Base-by-base conservation (phyloP, 352 stramenopile species). In the Phytophthora europaea region DNA sequence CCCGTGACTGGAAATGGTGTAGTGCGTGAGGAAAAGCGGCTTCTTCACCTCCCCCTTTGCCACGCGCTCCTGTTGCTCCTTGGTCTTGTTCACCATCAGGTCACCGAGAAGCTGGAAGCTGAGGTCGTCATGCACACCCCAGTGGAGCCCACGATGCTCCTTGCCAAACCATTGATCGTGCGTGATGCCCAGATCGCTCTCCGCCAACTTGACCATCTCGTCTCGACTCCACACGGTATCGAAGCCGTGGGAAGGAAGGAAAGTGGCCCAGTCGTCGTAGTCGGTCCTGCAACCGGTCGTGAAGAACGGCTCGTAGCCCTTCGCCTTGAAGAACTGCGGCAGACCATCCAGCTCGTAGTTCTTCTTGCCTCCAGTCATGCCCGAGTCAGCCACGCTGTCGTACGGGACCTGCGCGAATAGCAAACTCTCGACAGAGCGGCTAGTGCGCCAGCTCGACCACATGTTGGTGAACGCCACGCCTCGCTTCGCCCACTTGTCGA, bases 381-480 rank as follows among this genome's bases (percentile, higher is more conserved):
- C 83, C 1, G 76, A 70, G 28, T 84, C 58, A 0, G 50, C 56
- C 16, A 79, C 57, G 52, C 61, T 73, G 38, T 88, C 76, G 50
- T 81, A 83, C 12, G 76, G 64, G 20, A 90, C 28, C 59, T 90
- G 81, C 0, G 64, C 83, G 57, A 79, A 90, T 20, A 84, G 50
- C 33, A 88, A 72, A 33, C 77, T 85, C 57, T 86, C 79, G 1
- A 89, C 22, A 0, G 83, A 86, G 1, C 83, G 77, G 70, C 81
- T 90, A 9, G 81, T 89, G 6, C 70, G 67, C 67, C 73, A 87
- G 48, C 77, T 88, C 1, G 83, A 90, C 81, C 83, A 90, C 20
- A 90, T 66, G 23, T 88, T 90, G 20, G 55, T 54, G 22, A 90
- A 83, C 3, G 77, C 83, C 13, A 90, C 61, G 16, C 80, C 80